These are phyloP conservation scores for Prunus yedoensis DNA, from an alignment of 331 rosid species.

Conservation along the genomic window DNA sequence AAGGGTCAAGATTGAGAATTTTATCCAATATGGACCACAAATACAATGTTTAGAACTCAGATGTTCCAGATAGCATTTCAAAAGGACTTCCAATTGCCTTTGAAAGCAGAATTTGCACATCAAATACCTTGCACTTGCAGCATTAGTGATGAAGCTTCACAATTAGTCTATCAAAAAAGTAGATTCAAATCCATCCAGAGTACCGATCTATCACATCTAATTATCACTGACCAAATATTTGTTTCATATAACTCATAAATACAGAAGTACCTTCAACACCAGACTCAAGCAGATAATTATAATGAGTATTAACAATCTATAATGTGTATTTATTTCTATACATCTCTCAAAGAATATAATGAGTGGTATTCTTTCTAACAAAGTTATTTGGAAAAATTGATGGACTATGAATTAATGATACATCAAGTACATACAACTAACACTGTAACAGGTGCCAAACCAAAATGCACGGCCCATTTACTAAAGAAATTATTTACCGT, in stretches of 20 bases:
- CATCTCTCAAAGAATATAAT: not conserved
- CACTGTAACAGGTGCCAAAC: conserved; percentile 4
- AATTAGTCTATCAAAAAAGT: not conserved
- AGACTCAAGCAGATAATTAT: too few species aligned
- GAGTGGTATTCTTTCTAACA: conserved; percentile 5
- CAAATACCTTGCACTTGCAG: not conserved
- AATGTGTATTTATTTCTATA: not conserved
- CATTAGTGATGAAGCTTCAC: not conserved
- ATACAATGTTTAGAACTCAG: not conserved
- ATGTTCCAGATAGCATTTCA: not conserved
- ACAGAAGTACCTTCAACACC: not conserved
- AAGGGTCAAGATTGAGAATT: not conserved
- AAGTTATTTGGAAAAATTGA: conserved; percentile 3
- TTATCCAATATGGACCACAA: not conserved
- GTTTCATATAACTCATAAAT: not conserved
- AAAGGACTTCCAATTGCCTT: not conserved
- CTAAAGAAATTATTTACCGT: conserved; percentile 25
- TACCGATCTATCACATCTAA: not conserved
- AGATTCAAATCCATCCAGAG: not conserved
- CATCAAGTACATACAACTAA: conserved; percentile 21
- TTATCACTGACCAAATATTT: not conserved
- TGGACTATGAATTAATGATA: conserved; percentile 6
- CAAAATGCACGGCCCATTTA: not conserved
- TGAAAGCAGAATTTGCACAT: not conserved
- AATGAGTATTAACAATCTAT: not conserved